Conservation (phyloP, 805 yeast genomes). For the Yarrowia divulgata region DNA sequence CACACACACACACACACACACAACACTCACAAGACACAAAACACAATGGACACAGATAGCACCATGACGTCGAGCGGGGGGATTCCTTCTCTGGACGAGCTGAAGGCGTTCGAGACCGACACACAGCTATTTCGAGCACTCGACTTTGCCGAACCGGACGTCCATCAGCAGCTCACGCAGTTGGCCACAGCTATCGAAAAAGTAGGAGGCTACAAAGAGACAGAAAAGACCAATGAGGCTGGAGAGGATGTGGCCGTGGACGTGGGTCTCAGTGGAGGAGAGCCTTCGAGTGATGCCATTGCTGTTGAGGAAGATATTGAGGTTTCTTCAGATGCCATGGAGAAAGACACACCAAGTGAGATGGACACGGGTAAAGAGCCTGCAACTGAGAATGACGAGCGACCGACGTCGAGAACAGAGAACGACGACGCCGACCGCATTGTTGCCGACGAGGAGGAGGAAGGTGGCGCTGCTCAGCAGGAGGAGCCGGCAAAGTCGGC, state of each 20-base stretch:
- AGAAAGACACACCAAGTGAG: conserved; percentile 10
- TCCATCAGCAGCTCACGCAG: conserved; percentile 23
- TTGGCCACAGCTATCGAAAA: conserved; percentile 11
- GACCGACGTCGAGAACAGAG: not conserved
- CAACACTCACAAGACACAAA: too few relatives aligned
- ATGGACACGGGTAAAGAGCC: conserved; percentile 12
- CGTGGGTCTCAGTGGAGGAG: not conserved
- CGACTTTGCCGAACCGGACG: conserved; percentile 27
- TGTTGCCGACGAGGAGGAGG: conserved; percentile 7
- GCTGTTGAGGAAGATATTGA: not conserved
- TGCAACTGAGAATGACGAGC: not conserved
- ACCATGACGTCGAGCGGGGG: conserved; percentile 3
- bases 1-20: not conserved
- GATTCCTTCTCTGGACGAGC: conserved; percentile 1
- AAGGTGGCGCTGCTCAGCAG: not conserved
- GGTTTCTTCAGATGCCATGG: not conserved
- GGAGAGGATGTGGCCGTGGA: conserved; percentile 6
- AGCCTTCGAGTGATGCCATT: not conserved
- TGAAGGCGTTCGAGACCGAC: conserved; percentile 4
- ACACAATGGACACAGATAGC: conserved; percentile 21
- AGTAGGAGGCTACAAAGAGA: conserved; percentile 4
- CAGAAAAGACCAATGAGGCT: not conserved
- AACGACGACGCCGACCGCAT: conserved; percentile 2
- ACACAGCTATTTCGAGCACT: conserved; percentile 12
- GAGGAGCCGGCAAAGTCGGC: not conserved